phyloP scores from a whole-genome alignment of 176 grass and related monocot species.

The Oropetium thomaeum region DNA sequence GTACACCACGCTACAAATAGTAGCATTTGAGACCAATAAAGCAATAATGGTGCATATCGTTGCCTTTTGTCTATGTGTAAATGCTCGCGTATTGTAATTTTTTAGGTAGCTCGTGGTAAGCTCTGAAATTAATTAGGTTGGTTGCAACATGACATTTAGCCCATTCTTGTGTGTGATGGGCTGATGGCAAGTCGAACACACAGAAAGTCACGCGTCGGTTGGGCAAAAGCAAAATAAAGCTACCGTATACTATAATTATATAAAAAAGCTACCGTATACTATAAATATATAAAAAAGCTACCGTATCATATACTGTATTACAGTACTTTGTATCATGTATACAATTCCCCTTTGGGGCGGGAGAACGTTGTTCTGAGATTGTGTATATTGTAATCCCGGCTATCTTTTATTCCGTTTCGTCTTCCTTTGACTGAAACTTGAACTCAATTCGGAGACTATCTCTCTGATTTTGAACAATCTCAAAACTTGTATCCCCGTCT shows the following conservation, averaged over 20 bases:
- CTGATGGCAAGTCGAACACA: not conserved
- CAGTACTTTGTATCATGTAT: no score
- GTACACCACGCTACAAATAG: not conserved
- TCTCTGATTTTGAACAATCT: not conserved
- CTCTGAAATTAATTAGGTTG: not conserved
- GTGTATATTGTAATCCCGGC: not conserved
- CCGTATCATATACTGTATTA: no score
- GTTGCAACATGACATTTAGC: not conserved
- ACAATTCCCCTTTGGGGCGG: not conserved
- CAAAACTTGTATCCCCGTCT: not conserved
- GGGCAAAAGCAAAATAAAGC: not conserved
- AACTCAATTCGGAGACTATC: not conserved
- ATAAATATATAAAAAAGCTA: no score
- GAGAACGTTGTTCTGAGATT: not conserved
- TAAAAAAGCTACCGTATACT: not conserved
- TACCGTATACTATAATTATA: no score
- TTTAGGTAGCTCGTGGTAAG: not conserved
- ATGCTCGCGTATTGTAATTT: not conserved
- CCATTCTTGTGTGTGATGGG: constrained; percentile 12
- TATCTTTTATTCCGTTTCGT: not conserved
- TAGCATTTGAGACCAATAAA: constrained; percentile 1
- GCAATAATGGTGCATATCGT: not conserved
- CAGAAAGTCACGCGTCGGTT: not conserved
- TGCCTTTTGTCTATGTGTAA: constrained; percentile 6
- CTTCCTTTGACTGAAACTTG: not conserved